phyloP scores from a whole-genome alignment of 768 basidiomycete species.

The Auricularia sp. region DNA sequence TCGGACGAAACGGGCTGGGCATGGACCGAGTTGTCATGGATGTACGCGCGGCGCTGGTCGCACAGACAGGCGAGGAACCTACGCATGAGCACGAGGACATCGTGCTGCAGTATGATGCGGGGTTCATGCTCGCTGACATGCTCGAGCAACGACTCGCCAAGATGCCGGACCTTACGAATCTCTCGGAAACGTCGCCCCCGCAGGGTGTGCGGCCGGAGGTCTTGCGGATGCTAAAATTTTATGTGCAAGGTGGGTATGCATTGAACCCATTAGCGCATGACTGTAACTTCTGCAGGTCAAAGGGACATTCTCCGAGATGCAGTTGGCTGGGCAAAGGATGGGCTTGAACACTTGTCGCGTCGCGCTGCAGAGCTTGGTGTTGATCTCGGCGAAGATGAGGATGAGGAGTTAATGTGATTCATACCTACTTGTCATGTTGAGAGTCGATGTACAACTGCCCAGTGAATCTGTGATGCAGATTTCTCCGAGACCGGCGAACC shows the following conservation, averaged over 20 bases:
- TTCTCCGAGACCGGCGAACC: no score
- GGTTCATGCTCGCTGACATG: constrained; percentile 61
- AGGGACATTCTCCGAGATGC: constrained; percentile 15
- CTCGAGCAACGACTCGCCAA: constrained; percentile 37
- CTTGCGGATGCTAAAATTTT: constrained; percentile 1
- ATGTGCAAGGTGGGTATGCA: constrained; percentile 4
- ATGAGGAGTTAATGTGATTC: not conserved
- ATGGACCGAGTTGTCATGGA: constrained; percentile 53
- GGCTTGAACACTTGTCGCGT: constrained; percentile 8
- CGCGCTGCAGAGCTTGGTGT: constrained; percentile 3
- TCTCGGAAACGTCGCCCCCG: no score
- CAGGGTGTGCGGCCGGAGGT: constrained; percentile 4
- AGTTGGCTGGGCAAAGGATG: constrained; percentile 10
- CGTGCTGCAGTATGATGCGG: constrained; percentile 57
- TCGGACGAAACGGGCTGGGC: constrained; percentile 46
- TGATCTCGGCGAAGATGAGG: constrained; percentile 5
- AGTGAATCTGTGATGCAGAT: no score
- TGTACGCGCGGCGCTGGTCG: constrained; percentile 25
- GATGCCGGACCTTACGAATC: constrained; percentile 30
- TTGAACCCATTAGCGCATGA: not conserved
- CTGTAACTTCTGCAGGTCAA: constrained; percentile 7
- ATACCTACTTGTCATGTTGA: no score
- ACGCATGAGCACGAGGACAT: constrained; percentile 13
- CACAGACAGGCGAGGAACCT: constrained; percentile 9
- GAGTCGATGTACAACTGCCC: no score